Evolutionary conservation across 495 filamentous ascomycete species (phyloP), one percentile per base, ranked within the genome.

Genomic region (Collariella sp.): DNA sequence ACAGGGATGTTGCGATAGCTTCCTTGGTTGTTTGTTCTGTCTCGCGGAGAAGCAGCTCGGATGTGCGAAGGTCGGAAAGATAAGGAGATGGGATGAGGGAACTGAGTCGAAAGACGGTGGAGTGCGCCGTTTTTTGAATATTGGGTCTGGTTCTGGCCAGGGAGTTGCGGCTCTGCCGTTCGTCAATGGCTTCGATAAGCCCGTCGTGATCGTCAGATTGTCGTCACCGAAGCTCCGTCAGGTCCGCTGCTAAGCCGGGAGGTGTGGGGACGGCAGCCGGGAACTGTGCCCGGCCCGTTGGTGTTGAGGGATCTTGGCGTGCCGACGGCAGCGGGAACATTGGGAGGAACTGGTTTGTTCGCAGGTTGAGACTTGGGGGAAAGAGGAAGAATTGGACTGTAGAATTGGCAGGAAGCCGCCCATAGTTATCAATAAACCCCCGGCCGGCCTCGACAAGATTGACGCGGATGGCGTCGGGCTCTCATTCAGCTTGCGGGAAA

Each of bases 141-240:
- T 39, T 46, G 48, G 29, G 7, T 16, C 11, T 15, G 4, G 29
- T 13, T 45, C 2, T 20, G 19, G 9, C 1, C 10, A 9, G 7
- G 15, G 9, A 18, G 34, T 39, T 29, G 26, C 18, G 29, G 29
- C 24, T 31, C 19, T 51, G 40, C 6, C 36, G 12, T 3, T 2
- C 13, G 16, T 52, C 29, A 38, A 43, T 23, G 15, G 29, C 31
- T 18, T 34, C 1, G 29, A 19, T 2, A 15, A 16, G 22, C 34
- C 18, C 13, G 36, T 29, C 7, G 23, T 43, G 26, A 42, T 53
- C 3, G 50, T 22, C 43, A 57, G 24, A 18, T 46, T 52, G 35
- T 47, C 51, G 55, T 57, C 51, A 54, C 55, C 46, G 4, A 29
- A 10, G 18, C 29, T 46, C 41, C 24, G n/a, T 43, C 11, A 16